Base-by-base conservation (phyloP, 176 grass and related monocot species). In the Olyra latifolia region DNA sequence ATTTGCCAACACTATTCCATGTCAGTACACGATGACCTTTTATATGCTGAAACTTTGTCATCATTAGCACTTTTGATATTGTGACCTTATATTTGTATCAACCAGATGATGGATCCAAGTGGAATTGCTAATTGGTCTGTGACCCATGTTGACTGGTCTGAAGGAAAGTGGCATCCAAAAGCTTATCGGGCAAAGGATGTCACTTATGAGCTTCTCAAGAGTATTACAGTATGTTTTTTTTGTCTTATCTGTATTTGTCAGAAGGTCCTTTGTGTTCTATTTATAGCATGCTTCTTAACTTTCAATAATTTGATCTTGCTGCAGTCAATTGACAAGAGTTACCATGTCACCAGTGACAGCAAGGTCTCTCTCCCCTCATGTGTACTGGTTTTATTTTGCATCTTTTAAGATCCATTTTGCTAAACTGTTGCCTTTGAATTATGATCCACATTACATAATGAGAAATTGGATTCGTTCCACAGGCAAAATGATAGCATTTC, bases 121-220 rank as follows among this genome's bases (percentile, higher is more conserved):
- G 92, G 96, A 83, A 98, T 95, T 59, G 84, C 92, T 28, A 98
- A 95, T 66, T 98, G 96, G 96, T 98, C 96, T 8, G 90, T 91
- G 79, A 98, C 96, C 72, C 90, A 95, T 66, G 96, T 98, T 62
- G 96, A 98, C 62, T 98, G 96, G 96, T 98, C 96, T 30, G 96
- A 98, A 91, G 96, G 96, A 25, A 98, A 98, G 72, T 98, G 96
- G 96, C 96, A 98, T 82, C 96, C 96, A 28, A 98, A 91, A 90
- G 84, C 92, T 49, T 98, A 98, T 66, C 78, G 88, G 20, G 84
- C 96, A 68, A 87, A 86, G 64, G 92, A 98, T 83, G 71, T 95
- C 45, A 95, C 81, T 80, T 86, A 88, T 6, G 84, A 93, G 22
- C 88, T 93, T 65, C 77, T 95, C 58, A 98, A 95, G 75, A 98